These are phyloP conservation scores for Capillidium rhysosporum DNA, from an alignment of 371 early-diverging fungal species.

Conservation along the genomic window DNA sequence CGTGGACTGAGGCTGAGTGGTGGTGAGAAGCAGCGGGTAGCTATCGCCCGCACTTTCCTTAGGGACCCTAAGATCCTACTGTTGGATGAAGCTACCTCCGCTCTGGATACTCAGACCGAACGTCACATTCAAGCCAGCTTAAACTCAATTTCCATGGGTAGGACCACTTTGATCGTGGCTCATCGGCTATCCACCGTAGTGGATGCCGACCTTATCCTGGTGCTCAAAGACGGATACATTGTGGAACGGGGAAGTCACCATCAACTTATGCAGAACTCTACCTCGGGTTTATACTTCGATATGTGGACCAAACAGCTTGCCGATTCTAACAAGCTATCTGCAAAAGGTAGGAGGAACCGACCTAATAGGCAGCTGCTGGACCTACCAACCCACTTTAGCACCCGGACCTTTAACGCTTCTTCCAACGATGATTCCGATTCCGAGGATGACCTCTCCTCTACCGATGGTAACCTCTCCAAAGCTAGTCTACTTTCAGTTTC, in stretches of 20 bases:
- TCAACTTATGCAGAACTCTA: conserved; percentile 34
- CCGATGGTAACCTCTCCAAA: no score
- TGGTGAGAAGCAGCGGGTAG: conserved; percentile 91
- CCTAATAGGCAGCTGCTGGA: no score
- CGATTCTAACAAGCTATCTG: conserved; percentile 19
- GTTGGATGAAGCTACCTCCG: conserved; percentile 43
- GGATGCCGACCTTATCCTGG: conserved; percentile 57
- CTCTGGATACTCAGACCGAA: conserved; percentile 44
- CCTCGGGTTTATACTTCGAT: conserved; percentile 41
- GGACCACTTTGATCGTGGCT: conserved; percentile 89
- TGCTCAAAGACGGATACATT: conserved; percentile 57
- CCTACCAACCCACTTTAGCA: no score
- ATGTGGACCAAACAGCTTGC: conserved; percentile 83
- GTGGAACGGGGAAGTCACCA: conserved; percentile 76
- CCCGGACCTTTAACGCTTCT: no score
- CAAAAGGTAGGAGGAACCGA: no score
- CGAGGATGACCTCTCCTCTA: no score
- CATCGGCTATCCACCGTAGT: conserved; percentile 75
- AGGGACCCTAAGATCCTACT: conserved; percentile 56
- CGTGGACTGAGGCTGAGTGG: conserved; percentile 74
- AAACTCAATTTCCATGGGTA: conserved; percentile 37
- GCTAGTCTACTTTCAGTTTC: no score
- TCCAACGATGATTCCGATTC: no score
- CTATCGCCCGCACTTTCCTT: conserved; percentile 62
- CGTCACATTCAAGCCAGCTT: conserved; percentile 51